Base-by-base conservation (phyloP, 2,329 filamentous ascomycete species). In the Penicillium sp. region DNA sequence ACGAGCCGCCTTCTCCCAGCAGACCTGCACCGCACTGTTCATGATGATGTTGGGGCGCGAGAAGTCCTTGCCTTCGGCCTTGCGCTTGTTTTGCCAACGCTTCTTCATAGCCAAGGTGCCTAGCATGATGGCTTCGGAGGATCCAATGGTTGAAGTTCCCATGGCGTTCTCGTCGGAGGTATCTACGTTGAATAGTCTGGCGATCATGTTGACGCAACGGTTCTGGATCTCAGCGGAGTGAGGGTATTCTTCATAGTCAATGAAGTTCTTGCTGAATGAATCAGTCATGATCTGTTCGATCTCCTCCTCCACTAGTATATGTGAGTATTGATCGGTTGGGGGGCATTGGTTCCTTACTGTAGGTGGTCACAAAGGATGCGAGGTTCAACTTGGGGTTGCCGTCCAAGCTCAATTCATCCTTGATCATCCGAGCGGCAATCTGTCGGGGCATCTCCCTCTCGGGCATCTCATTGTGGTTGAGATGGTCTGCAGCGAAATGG, bases 381-480 rank as follows among this genome's bases (percentile, higher is more conserved):
- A 97, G 77, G 74, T 80, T 80, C 49, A 96, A 83, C 81, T 92
- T 93, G 8, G 92, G 91, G 65, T 93, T 95, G 52, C 92, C 92
- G 71, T 97, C 93, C 49, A 97, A 80, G 60, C 90, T 94, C 61
- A 97, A 81, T 70, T 96, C 91, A 72, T 97, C 93, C 80, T 91
- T 93, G 81, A 97, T 97, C 90, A 97, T 89, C 46, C 92, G 88
- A 75, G 97, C 96, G n/a, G 93, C 93, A 49, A 96, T 84, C 63
- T 96, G 90, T 64, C 85, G 86, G 43, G 93, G 93, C 92, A 97
- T 96, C 76, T 95, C 90, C 18, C 77, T 68, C 66, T 96, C 91
- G 1, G 93, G 92, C 85, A 97, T 97, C 77, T 92, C 88, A 69
- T 89, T 81, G 69, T 83, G 85, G 27, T 92, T 92, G 40, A 97